A percentile compares a stretch with the other conserved stretches of the same genome.
These are phyloP conservation scores for Didymella pinodella DNA, from an alignment of 2,329 filamentous ascomycete genomes.

Conservation along the genomic window DNA sequence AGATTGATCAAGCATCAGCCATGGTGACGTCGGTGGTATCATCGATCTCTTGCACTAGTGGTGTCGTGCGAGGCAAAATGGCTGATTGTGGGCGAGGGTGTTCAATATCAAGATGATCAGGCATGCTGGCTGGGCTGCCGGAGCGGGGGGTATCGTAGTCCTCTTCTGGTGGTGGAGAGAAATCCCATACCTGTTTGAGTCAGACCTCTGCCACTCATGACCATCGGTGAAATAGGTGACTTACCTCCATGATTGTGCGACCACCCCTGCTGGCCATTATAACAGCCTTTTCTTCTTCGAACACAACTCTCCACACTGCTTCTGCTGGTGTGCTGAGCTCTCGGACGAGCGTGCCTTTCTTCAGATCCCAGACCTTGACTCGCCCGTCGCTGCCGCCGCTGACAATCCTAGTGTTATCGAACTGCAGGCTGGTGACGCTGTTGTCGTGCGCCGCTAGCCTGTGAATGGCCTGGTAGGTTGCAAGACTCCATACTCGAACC, in stretches of 20 bases:
- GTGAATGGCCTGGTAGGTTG: conserved; percentile 90
- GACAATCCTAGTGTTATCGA: conserved; percentile 93
- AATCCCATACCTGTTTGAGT: conserved; percentile 82
- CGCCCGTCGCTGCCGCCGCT: conserved; percentile 96
- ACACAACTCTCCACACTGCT: conserved; percentile 96
- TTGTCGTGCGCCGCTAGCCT: conserved; percentile 96
- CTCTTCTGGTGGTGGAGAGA: conserved; percentile 76
- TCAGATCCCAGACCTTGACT: conserved; percentile 97
- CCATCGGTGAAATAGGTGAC: conserved; percentile 36
- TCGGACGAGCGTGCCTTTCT: conserved; percentile 86
- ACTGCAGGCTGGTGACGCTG: conserved; percentile 96
- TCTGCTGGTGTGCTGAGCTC: conserved; percentile 92
- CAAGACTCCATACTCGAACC: conserved; percentile 93
- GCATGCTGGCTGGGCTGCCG: conserved; percentile 54
- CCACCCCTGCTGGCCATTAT: conserved; percentile 87
- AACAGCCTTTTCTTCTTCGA: conserved; percentile 97
- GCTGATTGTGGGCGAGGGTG: conserved; percentile 46
- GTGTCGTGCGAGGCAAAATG: conserved; percentile 35
- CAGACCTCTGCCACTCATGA: conserved; percentile 29
- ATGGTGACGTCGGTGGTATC: conserved; percentile 42
- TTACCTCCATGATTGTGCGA: conserved; percentile 96
- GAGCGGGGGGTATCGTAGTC: conserved; percentile 49
- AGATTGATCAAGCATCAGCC: conserved; percentile 33
- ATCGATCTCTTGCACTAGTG: conserved; percentile 33
- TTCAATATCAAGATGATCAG: conserved; percentile 48